Base-by-base conservation (phyloP, 2,329 filamentous ascomycete species). In the Nemania serpens region DNA sequence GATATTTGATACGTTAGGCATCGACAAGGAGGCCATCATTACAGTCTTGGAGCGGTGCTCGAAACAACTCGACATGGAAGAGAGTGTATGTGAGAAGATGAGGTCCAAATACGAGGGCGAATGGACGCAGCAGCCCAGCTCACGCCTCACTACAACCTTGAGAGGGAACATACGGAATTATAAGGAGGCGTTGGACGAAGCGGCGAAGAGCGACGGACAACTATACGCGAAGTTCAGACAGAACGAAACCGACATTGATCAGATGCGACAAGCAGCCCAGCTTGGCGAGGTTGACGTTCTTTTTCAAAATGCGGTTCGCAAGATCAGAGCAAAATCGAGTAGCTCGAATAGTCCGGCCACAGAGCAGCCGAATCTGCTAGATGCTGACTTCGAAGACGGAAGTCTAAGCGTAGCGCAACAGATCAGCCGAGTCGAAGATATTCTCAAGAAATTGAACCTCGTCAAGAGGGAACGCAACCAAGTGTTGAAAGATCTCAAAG, bases 51-150 rank as follows among this genome's bases (percentile, higher is more conserved):
- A 97, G 58, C 86, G 85, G 59, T 91, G 91, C 69, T 88, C 88
- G 57, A 96, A 96, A 74, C 91, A 96, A 70, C 79, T 99, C 43
- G 95, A 99, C 68, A 93, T 95, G 87, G 95, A 99, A 75, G 96
- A 98, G 77, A 96, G 91, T 58, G 91, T 98, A 0, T 99, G 95
- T 74, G 95, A 99, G 75, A 99, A 98, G 81, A 99, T 99, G 95
- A 87, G 95, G 48, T 96, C 93, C 12, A 99, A 99, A 75, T 98
- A 98, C 74, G 93, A 94, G 57, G 84, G 83, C 29, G 94, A 98
- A 56, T 99, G 95, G 95, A 97, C 92, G 17, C 95, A 99, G 71
- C 95, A 99, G 71, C 95, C 95, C 11, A 98, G 94, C 73, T 91
- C 91, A 34, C 84, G 91, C 58, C 83, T 99, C 42, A 99, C 94